Base-by-base conservation (phyloP, 129 eudicot genomes). In the Centella asiatica region DNA sequence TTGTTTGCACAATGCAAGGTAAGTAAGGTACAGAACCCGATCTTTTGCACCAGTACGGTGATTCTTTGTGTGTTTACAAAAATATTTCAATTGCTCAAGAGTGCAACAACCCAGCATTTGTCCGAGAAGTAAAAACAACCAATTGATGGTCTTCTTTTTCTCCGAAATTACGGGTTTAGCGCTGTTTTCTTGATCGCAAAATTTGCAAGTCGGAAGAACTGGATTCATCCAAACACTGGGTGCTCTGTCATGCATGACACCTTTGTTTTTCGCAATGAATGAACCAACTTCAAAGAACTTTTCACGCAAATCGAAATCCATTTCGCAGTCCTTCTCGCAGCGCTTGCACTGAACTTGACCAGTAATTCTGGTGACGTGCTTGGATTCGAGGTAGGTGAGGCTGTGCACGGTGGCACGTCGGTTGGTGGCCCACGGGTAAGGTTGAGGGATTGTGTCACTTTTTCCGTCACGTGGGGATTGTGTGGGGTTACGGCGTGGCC, bases 31-130 rank as follows among this genome's bases (percentile, higher is more conserved):
- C 32, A 88, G 67, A 44, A 84, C 75, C 15, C 94, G 78, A 70
- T 84, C 87, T 48, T 84, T 88, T 0, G 96, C 89, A 10, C 94
- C 96, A 3, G 96, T 83, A 4, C 88, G 86, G 60, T 84, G 94
- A 69, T 78, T 82, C 18, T 72, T 69, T 0, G 89, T 81, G 44
- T 88, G 85, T 52, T 88, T 84, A 54, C 94, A 81, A 25, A 88
- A 88, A 51, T 88, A 88, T 67, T 84, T 88, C 66, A 88, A 80
- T 53, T 88, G 96, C 0, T 76, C 89, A 11, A 84, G 62, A 12
- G 84, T 88, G 60, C 89, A 81, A 58, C 83, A 81, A n/a, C 96
- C 94, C 6, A 88, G 44, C 78, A 77, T 65, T 27, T 88, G 83
- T 1, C 87, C 89, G 18, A 84, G 18, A 8, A 88, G 76, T 81